These are phyloP conservation scores for Pythium phragmitis DNA, from an alignment of 352 stramenopile species.

Conservation along the genomic window DNA sequence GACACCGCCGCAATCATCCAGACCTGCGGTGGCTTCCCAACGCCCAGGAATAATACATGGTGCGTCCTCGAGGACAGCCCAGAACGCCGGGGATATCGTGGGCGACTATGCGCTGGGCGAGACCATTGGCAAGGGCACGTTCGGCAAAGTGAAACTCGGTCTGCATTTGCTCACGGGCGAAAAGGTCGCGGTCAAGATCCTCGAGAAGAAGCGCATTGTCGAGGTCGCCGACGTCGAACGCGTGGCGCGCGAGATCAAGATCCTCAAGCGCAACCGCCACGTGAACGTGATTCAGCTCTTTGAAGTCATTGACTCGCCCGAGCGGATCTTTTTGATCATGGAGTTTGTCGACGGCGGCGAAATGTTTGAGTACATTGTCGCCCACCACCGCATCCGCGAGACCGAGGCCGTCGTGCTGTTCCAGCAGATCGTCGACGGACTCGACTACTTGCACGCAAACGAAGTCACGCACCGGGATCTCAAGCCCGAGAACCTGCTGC, in stretches of 20 bases:
- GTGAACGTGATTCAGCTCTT: slow-evolving; percentile 91
- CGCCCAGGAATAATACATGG: background rate
- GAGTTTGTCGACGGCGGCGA: slow-evolving; percentile 90
- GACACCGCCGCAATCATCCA: background rate
- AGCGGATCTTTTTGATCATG: slow-evolving; percentile 93
- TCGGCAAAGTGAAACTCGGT: slow-evolving; percentile 91
- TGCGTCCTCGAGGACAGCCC: background rate
- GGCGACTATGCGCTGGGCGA: slow-evolving; percentile 91
- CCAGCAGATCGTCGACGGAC: slow-evolving; percentile 88
- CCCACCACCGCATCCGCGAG: slow-evolving; percentile 83
- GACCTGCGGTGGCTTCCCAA: background rate
- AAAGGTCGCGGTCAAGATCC: slow-evolving; percentile 91
- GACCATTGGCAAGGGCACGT: slow-evolving; percentile 92
- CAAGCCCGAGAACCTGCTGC: slow-evolving; percentile 91
- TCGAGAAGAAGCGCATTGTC: slow-evolving; percentile 92
- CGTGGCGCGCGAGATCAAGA: slow-evolving; percentile 93
- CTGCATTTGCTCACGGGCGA: slow-evolving; percentile 89
- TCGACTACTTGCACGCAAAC: slow-evolving; percentile 90
- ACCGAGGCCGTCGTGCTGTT: slow-evolving; percentile 81
- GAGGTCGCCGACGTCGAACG: slow-evolving; percentile 87
- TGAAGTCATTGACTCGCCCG: slow-evolving; percentile 86
- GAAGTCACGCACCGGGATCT: slow-evolving; percentile 90
- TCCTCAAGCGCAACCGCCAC: slow-evolving; percentile 91
- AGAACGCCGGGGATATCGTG: slow-evolving; percentile 44
- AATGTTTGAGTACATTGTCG: slow-evolving; percentile 96